phyloP scores from a whole-genome alignment of 768 basidiomycete species.

The Mycena polygramma region DNA sequence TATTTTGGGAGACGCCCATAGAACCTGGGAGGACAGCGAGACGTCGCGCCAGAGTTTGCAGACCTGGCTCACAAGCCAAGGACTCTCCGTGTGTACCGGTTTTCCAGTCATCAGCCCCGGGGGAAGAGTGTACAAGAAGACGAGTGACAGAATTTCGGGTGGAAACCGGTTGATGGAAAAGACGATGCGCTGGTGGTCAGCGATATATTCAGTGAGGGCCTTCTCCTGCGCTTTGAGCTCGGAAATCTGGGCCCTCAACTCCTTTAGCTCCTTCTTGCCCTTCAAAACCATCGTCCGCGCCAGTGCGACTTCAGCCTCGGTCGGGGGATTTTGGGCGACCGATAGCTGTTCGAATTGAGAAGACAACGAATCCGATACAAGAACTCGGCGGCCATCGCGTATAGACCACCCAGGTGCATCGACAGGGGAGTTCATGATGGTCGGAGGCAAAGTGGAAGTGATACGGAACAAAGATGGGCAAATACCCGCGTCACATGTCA shows the following conservation, averaged over 20 bases:
- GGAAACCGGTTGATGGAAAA: constrained; percentile 23
- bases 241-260: neutral
- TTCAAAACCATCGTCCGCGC: neutral
- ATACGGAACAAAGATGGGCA: too few species aligned
- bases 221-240: neutral
- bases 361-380: neutral
- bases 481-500: too few species aligned
- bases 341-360: neutral
- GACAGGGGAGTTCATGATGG: too few species aligned
- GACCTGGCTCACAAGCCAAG: constrained; percentile 18
- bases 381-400: neutral
- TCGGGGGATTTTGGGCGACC: neutral
- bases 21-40: neutral
- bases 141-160: constrained; percentile 3
- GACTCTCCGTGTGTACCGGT: neutral
- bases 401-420: too few species aligned
- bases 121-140: neutral
- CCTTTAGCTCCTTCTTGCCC: neutral
- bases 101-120: neutral
- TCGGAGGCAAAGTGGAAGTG: too few species aligned
- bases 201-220: neutral
- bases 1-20: constrained; percentile 15
- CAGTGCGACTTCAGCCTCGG: neutral
- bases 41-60: constrained; percentile 17
- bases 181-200: neutral